Evolutionary conservation across 768 basidiomycete genomes (phyloP).

Genomic region (Strobilomyces dryophilus): DNA sequence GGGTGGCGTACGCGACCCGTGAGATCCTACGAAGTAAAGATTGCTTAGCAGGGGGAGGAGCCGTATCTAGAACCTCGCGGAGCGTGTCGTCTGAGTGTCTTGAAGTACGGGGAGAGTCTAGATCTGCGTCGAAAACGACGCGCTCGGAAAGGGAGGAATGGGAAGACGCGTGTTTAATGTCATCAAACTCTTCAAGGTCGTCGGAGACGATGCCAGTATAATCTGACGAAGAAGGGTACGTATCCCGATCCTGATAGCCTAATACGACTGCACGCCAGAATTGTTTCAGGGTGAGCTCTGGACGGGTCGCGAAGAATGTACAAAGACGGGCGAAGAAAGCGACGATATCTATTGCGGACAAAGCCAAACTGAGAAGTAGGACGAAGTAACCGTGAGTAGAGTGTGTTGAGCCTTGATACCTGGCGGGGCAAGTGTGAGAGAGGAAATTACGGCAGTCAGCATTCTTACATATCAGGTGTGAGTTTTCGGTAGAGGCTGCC

Average conservation of each 20-base stretch:
- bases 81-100: conserved; percentile 59
- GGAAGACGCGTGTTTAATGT: conserved; percentile 32
- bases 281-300: conserved; percentile 41
- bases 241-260: conserved; percentile 40
- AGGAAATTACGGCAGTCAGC: conserved; percentile 15
- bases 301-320: conserved; percentile 41
- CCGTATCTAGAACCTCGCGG: conserved; percentile 34
- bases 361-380: conserved; percentile 40
- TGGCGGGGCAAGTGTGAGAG: conserved; percentile 28
- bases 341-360: conserved; percentile 54
- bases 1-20: conserved; percentile 43
- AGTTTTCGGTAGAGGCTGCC: conserved; percentile 71
- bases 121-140: conserved; percentile 47
- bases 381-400: conserved; percentile 58
- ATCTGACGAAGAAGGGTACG: conserved; percentile 32
- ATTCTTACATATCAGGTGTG: conserved; percentile 75
- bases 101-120: conserved; percentile 36
- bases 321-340: conserved; percentile 48
- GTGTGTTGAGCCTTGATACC: conserved; percentile 70
- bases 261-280: conserved; percentile 61
- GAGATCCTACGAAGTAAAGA: conserved; percentile 40
- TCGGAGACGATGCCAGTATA: conserved; percentile 57
- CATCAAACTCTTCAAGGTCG: conserved; percentile 54
- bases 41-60: conserved; percentile 11
- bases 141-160: conserved; percentile 48